phyloP scores from a whole-genome alignment of 805 yeast species.

The Yarrowia sp. region DNA sequence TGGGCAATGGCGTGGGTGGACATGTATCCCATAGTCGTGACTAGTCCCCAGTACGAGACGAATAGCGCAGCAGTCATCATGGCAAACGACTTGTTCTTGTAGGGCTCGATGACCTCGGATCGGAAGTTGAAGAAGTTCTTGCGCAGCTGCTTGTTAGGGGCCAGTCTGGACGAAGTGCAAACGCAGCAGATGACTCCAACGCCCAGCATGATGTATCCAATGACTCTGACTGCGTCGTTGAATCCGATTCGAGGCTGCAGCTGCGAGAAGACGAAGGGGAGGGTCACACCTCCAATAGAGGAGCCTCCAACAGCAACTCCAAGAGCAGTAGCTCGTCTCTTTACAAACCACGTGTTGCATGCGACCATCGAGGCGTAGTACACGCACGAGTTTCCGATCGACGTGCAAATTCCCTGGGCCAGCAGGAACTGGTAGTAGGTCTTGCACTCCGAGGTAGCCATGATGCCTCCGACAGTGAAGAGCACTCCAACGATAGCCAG shows the following conservation, averaged over 20 bases:
- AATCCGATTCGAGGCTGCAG: slow-evolving; percentile 51
- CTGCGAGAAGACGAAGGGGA: slow-evolving; percentile 53
- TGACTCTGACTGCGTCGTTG: slow-evolving; percentile 56
- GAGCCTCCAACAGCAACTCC: slow-evolving; percentile 67
- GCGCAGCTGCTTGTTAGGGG: slow-evolving; percentile 30
- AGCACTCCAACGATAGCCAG: slow-evolving; percentile 48
- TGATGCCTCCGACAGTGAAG: slow-evolving; percentile 49
- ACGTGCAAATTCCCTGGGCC: slow-evolving; percentile 53
- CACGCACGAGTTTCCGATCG: slow-evolving; percentile 45
- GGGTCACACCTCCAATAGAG: slow-evolving; percentile 61
- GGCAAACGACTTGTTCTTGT: slow-evolving; percentile 30
- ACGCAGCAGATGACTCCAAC: slow-evolving; percentile 38
- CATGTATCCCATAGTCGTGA: slow-evolving; percentile 53
- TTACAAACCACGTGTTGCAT: slow-evolving; percentile 60
- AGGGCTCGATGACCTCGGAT: slow-evolving; percentile 1
- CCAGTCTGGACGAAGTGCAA: slow-evolving; percentile 40
- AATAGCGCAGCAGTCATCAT: slow-evolving; percentile 38
- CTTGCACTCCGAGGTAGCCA: slow-evolving; percentile 51
- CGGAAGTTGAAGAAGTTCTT: slow-evolving; percentile 35
- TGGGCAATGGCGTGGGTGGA: slow-evolving; percentile 50
- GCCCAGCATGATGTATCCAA: slow-evolving; percentile 40
- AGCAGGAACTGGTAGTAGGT: slow-evolving; percentile 59
- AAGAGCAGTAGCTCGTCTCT: slow-evolving; percentile 55
- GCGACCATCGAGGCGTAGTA: slow-evolving; percentile 50
- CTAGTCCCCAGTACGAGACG: slow-evolving; percentile 50